Base-by-base conservation (phyloP, 495 filamentous ascomycete species). In the Chaetomidium leptoderma region DNA sequence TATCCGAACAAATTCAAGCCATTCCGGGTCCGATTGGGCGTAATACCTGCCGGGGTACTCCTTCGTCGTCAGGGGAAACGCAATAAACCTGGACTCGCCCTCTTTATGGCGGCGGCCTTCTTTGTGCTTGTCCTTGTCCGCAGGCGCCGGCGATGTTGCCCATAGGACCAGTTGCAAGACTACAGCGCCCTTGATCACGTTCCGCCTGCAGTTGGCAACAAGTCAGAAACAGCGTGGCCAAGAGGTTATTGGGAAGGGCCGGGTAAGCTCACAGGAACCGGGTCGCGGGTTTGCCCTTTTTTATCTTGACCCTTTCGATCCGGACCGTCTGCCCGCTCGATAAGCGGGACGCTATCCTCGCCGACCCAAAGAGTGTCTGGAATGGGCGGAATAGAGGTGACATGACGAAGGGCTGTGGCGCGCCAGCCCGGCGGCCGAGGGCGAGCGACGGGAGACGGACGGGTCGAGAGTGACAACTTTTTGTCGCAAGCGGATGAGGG, bases 21-120 rank as follows among this genome's bases (percentile, higher is more conserved):
- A 91, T 67, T 91, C 89, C 4, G 88, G 86, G 65, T 88, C 84
- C 3, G 72, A 77, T 24, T 76, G 73, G 23, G 76, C n/a, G n/a
- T n/a, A 73, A 68, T 90, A 92, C 14, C 26, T 59, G 39, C 13
- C 66, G 66, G 0, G 64, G 57, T 81, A 42, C 67, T 71, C 29
- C 68, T 71, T 66, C 72, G 75, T 66, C 61, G 75, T 73, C 72
- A 74, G 48, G 62, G 82, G 65, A 74, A 91, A 68, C 2, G 87
- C 86, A 40, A 92, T 81, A 62, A 92, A 91, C 2, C 63, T 7
- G 1, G 59, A 36, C 35, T 71, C 64, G 19, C 62, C 64, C 11
- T 49, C 58, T 24, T n/a, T n/a, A n/a, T n/a, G n/a, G n/a, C n/a
- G n/a, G n/a, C 60, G 62, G 26, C 59, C 39, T 37, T 71, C 63